Base-by-base conservation (phyloP, 495 filamentous ascomycete genomes). In the Penicillium salamii region DNA sequence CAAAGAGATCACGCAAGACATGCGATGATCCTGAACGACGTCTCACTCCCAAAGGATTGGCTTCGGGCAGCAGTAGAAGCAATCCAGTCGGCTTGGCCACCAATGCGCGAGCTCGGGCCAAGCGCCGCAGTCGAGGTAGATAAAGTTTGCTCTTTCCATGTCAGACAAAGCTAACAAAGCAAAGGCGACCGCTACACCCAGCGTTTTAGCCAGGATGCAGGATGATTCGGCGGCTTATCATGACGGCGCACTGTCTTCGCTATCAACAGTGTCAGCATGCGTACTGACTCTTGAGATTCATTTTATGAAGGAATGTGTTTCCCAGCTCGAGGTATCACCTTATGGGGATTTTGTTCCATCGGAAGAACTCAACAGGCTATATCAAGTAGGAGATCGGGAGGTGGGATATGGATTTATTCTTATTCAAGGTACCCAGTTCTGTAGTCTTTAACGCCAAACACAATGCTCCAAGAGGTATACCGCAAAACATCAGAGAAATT, bases 111-210 rank as follows among this genome's bases (percentile, higher is more conserved):
- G 43, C 51, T 18, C 52, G 65, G 0, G 47, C 52, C 8, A 57
- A 50, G 15, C 57, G 67, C 14, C 58, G 47, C 19, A 54, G 63
- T 35, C 53, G 64, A 58, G 61, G 67, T 69, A 63, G 37, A 50
- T 15, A 28, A 2, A 5, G 17, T 15, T 8, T 19, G 7, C 1
- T 9, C 6, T 31, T 4, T 19, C 13, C n/a, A 15, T 11, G 9
- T 6, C 7, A 21, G 35, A 9, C 17, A 36, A 34, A 52, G 46
- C 56, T 57, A 23, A 62, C 24, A 14, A 5, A 35, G 11, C 1
- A 13, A 17, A 74, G 69, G 66, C 13, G 64, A 68, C 5, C 60
- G 57, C 19, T 74, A 74, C 46, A 65, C 51, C 21, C 62, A 62
- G 28, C 68, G 67, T 1, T 74, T 72, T 38, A 63, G 49, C 14